A percentile compares a stretch with the other conserved stretches of the same genome.
These are phyloP conservation scores for Cryomyces minteri DNA, from an alignment of 495 filamentous ascomycete genomes.

Conservation along the genomic window DNA sequence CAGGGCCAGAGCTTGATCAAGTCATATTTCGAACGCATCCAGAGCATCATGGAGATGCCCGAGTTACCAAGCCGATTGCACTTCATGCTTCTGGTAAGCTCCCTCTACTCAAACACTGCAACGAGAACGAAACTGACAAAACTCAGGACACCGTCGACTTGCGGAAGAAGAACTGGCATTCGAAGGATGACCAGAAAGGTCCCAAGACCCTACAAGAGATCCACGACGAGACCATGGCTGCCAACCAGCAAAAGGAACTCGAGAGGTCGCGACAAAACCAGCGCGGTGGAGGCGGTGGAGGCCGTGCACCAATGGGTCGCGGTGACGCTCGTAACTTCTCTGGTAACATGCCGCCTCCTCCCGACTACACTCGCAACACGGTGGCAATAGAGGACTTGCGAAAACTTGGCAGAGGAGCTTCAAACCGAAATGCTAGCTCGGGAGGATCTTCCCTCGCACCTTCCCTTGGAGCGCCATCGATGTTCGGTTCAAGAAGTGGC, in stretches of 20 bases:
- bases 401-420: conserved; percentile 44
- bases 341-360: conserved; percentile 37
- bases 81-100: conserved; percentile 79
- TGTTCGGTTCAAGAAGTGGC: conserved; percentile 60
- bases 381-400: conserved; percentile 81
- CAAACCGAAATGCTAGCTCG: conserved; percentile 36
- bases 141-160: conserved; percentile 67
- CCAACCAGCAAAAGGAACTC: conserved; percentile 41
- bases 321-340: conserved; percentile 75
- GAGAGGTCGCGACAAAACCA: conserved; percentile 40
- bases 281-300: conserved; percentile 38
- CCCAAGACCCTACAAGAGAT: conserved; percentile 93
- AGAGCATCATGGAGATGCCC: conserved; percentile 53
- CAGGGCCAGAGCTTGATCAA: conserved; percentile 65
- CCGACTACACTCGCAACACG: conserved; percentile 55
- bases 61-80: conserved; percentile 68
- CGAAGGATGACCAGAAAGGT: conserved; percentile 79
- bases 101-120: background rate
- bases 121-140: background rate
- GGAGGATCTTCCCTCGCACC: conserved; percentile 41
- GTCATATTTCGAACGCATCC: conserved; percentile 82
- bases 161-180: conserved; percentile 51
- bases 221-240: conserved; percentile 62
- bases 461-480: conserved; percentile 28
- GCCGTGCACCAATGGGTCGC: conserved; percentile 54